A percentile compares a stretch with the other conserved stretches of the same genome.
These are phyloP conservation scores for Nicotiana obtusifolia DNA, from an alignment of 257 asterid genomes.

Conservation along the genomic window DNA sequence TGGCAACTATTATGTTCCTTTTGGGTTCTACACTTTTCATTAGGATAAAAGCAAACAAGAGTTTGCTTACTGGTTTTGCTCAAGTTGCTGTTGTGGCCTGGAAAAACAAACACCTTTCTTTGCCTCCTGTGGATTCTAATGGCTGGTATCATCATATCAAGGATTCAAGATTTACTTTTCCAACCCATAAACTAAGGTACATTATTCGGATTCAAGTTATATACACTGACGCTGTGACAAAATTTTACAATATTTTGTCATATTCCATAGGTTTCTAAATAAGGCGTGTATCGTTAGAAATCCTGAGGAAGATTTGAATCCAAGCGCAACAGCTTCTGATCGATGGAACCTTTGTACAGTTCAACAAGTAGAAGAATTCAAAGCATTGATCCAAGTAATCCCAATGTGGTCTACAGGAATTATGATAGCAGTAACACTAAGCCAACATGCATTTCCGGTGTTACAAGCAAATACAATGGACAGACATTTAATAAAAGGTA, in stretches of 20 bases:
- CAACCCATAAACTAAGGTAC: conserved; percentile 46
- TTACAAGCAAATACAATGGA: conserved; percentile 59
- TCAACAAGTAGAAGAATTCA: conserved; percentile 59
- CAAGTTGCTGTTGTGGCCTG: conserved; percentile 43
- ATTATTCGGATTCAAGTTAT: too few relatives aligned
- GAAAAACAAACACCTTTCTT: conserved; percentile 36
- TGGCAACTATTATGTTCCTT: conserved; percentile 38
- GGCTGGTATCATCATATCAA: conserved; percentile 29
- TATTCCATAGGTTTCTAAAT: conserved; percentile 26
- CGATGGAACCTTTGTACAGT: conserved; percentile 55
- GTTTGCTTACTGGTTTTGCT: conserved; percentile 47
- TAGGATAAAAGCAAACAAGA: conserved; percentile 39
- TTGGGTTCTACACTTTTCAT: conserved; percentile 44
- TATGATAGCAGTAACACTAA: conserved; percentile 42
- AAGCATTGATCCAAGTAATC: conserved; percentile 43
- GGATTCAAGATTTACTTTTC: conserved; percentile 26
- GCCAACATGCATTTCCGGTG: conserved; percentile 53
- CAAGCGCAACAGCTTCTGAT: conserved; percentile 38
- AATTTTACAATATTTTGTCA: neutral
- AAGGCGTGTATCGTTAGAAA: conserved; percentile 52
- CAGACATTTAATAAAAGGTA: conserved; percentile 24
- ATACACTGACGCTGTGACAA: too few relatives aligned
- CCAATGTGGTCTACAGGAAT: conserved; percentile 79
- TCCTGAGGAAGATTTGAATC: conserved; percentile 33
- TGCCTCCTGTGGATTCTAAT: conserved; percentile 17